Base-by-base conservation (phyloP, 2,329 filamentous ascomycete genomes). In the Apiospora koreana region DNA sequence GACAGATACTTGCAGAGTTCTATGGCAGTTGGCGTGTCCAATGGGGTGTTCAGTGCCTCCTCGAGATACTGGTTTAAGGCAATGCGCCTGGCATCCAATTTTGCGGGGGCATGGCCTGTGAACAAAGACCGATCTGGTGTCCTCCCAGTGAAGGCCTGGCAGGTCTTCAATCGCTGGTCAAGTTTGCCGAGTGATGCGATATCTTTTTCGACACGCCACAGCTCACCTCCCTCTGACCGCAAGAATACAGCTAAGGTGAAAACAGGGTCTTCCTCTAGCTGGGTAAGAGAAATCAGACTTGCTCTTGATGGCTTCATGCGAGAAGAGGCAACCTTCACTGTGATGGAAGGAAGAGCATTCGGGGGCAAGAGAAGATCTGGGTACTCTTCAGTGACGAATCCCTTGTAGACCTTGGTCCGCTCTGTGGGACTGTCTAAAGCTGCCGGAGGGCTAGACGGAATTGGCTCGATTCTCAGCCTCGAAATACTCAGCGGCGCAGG, bases 151-250 rank as follows among this genome's bases (percentile, higher is more conserved):
- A 97, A 94, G 7, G 86, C 83, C n/a, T 88, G 83, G 64, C 91
- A 89, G 69, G 93, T 89, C 79, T 93, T 95, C 72, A 99, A 82
- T 70, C 93, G 90, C 69, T 93, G 88, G 78, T 98, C 95, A 45
- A 99, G 86, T 73, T 92, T 91, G n/a, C 90, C 88, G 38, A 99
- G 84, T 38, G 95, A 94, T 18, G 88, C 84, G 3, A 93, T 93
- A 72, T 97, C 94, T 81, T 99, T 99, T 81, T 99, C 96, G 8
- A 97, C 90, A 41, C 95, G 91, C 95, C 96, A 98, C 14, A 99
- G 85, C 79, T 98, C 95, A 69, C 87, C 88, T 3, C 88, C 85
- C 72, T 94, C 90, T 0, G 91, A 91, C 69, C 95, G 91, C 12
- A 93, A 93, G 76, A 94, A 92, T 45, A 99, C 85, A 23, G 94